These are phyloP conservation scores for Centella asiatica DNA, from an alignment of 129 eudicot species.

Conservation along the genomic window DNA sequence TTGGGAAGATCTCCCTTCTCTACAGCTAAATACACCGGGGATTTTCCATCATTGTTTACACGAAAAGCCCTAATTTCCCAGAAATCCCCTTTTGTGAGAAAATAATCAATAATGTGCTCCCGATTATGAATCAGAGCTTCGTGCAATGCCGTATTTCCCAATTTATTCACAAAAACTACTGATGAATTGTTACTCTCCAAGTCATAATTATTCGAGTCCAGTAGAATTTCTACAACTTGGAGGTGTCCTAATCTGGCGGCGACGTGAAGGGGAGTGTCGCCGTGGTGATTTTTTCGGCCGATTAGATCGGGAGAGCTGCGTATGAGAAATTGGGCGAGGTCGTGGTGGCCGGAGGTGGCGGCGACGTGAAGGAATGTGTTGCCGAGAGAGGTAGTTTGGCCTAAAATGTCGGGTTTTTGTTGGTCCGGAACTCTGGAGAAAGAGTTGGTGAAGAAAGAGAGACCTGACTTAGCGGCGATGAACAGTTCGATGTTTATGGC, in stretches of 20 bases:
- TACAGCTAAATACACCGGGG: conserved; percentile 27
- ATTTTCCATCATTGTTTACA: conserved; percentile 22
- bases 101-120: background rate
- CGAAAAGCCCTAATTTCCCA: background rate
- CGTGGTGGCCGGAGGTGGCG: background rate
- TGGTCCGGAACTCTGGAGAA: no score
- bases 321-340: background rate
- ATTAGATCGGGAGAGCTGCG: background rate
- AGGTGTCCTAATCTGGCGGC: conserved; percentile 28
- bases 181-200: background rate
- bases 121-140: conserved; percentile 22
- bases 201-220: background rate
- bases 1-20: conserved; percentile 5
- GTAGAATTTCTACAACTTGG: conserved; percentile 2
- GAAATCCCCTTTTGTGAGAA: background rate
- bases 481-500: no score
- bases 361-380: conserved; percentile 23
- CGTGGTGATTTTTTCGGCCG: conserved; percentile 15
- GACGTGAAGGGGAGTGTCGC: conserved; percentile 32
- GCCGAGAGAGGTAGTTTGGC: conserved; percentile 3
- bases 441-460: no score
- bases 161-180: background rate
- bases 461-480: no score
- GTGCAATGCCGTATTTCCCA: conserved; percentile 34
- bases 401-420: background rate